Evolutionary conservation across 73 alveolate species (phyloP), one percentile per base, ranked within the genome.

Genomic region (Urostyla sp.): DNA sequence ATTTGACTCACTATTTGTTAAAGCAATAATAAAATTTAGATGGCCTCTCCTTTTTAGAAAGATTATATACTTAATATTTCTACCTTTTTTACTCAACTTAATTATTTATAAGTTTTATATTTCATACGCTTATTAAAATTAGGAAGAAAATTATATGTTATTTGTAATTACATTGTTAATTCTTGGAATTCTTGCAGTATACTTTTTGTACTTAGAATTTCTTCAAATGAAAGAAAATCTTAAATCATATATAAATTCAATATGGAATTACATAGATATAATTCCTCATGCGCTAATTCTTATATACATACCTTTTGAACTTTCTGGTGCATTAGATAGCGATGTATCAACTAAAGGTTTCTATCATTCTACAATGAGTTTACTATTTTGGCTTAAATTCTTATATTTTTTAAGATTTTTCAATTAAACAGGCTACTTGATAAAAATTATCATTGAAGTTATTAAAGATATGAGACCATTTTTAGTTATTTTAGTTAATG

Each of bases 331-430:
- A 11, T 16, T 11, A 40, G 52, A 16, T 11, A 11, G 52, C 52
- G 20, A 40, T 40, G 16, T 40, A 16, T 11, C 52, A 10, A 40
- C 52, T 16, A 40, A 40, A 16, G 52, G 20, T 16, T 11, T 40
- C 52, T 11, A 11, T 10, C 15, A 40, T n/a, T n/a, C 80, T 4
- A 76, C 61, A 10, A 60, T 35, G 63, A 31, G 67, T 36, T 34
- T 76, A 0, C 20, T 57, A 28, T 72, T 76, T 0, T 76, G 88
- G 88, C 15, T 59, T 6, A 76, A 60, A 40, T 76, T 76, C 60
- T 48, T 76, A 72, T 76, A 76, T 46, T 76, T 76, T 69, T 58
- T 76, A 26, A 6, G 88, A 10, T 58, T 76, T 23, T 76, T 76
- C 69, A 20, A 76, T 24, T 76, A 37, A 13, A 58, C 80, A 23